phyloP scores from a whole-genome alignment of 1,139 yeast genomes.

The Saccharomyces hybrid region DNA sequence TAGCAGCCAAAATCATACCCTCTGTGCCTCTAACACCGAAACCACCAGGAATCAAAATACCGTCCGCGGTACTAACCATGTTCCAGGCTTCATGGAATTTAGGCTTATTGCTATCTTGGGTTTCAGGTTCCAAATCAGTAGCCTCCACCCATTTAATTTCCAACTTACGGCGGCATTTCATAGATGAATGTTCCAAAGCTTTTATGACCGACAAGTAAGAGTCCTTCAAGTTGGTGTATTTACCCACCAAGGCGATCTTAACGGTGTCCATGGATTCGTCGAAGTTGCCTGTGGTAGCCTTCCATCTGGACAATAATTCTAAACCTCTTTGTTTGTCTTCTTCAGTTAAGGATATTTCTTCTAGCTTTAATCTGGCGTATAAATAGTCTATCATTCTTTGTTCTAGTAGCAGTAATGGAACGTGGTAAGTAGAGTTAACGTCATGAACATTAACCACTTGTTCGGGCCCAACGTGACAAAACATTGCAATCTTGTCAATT shows the following conservation, averaged over 20 bases:
- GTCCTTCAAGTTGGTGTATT: slow-evolving; percentile 91
- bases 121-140: slow-evolving; percentile 72
- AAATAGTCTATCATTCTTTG: slow-evolving; percentile 78
- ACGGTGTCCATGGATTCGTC: slow-evolving; percentile 82
- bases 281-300: slow-evolving; percentile 60
- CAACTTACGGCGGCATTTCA: slow-evolving; percentile 77
- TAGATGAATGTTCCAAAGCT: slow-evolving; percentile 89
- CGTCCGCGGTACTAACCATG: slow-evolving; percentile 86
- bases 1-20: slow-evolving; percentile 96
- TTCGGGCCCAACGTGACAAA: slow-evolving; percentile 96
- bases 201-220: slow-evolving; percentile 91
- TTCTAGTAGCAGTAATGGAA: slow-evolving; percentile 81
- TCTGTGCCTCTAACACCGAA: slow-evolving; percentile 96
- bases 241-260: slow-evolving; percentile 93
- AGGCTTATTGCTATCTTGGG: slow-evolving; percentile 55
- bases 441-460: slow-evolving; percentile 97
- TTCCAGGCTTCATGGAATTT: slow-evolving; percentile 96
- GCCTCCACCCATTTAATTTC: slow-evolving; percentile 96
- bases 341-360: slow-evolving; percentile 42
- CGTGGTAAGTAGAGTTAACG: slow-evolving; percentile 94
- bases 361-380: slow-evolving; percentile 56
- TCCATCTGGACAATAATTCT: slow-evolving; percentile 70
- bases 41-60: slow-evolving; percentile 97
- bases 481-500: slow-evolving; percentile 93
- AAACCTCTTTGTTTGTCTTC: slow-evolving; percentile 59